Evolutionary conservation across 2,329 filamentous ascomycete species (phyloP), one percentile per base, ranked within the genome.

Genomic region (Cladosporium colombiae): DNA sequence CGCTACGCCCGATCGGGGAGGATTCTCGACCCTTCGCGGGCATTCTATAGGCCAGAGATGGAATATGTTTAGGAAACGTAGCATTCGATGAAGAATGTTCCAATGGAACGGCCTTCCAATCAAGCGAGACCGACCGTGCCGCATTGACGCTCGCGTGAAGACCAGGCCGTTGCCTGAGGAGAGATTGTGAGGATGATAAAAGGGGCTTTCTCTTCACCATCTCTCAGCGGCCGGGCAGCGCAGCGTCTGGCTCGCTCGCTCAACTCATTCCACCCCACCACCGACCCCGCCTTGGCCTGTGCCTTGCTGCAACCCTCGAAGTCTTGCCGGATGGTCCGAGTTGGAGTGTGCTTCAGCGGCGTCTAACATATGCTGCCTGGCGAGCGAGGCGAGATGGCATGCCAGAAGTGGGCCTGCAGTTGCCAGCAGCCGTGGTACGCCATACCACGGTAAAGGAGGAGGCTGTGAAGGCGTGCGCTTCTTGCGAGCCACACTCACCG

Each of bases 221-320:
- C 49, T 31, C 60, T 18, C 35, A 31, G 6, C 29, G 29, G 29
- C 29, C 29, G 29, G 29, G 6, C 29, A 31, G 40, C 21, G 40
- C 10, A 27, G 31, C 27, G 44, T 13, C 50, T 40, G 31, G 46
- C 50, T 33, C 16, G 37, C 37, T 44, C 37, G 37, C 18, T 44
- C 37, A 44, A 44, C 37, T 31, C 61, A 55, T 56, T 63, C 61
- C 61, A 46, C 61, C 61, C 49, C 50, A 35, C 50, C 61, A 52
- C 33, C 50, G 40, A 62, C 61, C 61, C 61, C 61, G 61, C 61
- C 61, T 44, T 63, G 40, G 40, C 40, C 40, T 46, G 40, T 46
- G 40, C 61, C 50, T 35, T 44, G 61, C 61, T 50, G 59, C 46
- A 62, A 46, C 60, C 60, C 60, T 62, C 33, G 31, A 57, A 40